Evolutionary conservation across 306 rosid genomes (phyloP), one percentile per base, ranked within the genome.

Genomic region (Vachellia collinsii): DNA sequence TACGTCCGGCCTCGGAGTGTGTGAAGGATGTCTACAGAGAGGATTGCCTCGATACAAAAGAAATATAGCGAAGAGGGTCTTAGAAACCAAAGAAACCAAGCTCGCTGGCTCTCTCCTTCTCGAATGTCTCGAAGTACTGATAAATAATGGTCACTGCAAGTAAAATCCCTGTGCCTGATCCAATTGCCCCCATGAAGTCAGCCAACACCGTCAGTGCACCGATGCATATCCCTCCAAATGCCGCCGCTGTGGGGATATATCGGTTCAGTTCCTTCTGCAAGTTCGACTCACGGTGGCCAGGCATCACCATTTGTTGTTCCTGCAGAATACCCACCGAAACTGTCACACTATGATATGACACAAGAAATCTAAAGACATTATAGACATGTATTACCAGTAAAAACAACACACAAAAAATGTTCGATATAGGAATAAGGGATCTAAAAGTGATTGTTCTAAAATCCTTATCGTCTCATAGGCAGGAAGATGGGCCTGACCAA

Each of bases 281-380:
- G 86, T 94, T 94, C 12, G 97, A 92, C 77, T 92, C 97, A 23
- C 97, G 89, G 76, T 94, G 98, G 54, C 97, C 97, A 11, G 97
- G 98, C 94, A 94, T 92, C 72, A 92, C 97, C 97, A 94, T 94
- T 91, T 91, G 97, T 92, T 94, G 98, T 76, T 94, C 98, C 98
- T 94, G 93, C 78, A 86, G 68, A 80, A 77, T 73, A 36, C 6
- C 19, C 69, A 63, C 11, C 34, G 34, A 29, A 2, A 11, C 4
- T 36, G 69, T 36, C 20, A 63, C 11, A 29, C 34, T 13, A 14
- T 36, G 38, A 63, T 41, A 41, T 63, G 16, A 1, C 9, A 20
- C 34, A 29, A 17, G 39, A 69, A 77, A 84, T 75, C 65, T 62
- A 14, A 70, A 56, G 72, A 13, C 19, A 64, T 76, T 25, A 13